Conservation (phyloP, 345 rosid species). For the Citrus sp. region DNA sequence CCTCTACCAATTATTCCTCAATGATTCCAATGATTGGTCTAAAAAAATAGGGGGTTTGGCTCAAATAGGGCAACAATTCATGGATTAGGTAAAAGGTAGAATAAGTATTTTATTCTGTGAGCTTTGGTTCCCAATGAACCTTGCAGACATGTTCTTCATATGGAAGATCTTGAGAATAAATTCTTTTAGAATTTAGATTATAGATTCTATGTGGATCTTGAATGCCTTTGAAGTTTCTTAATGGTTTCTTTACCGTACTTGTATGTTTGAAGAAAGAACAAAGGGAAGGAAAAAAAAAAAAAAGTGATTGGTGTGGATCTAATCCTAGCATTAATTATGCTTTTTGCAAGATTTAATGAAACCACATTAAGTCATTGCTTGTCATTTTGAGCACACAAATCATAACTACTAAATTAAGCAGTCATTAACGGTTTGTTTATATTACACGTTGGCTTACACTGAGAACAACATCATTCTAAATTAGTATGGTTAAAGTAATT, state of each 20-base stretch:
- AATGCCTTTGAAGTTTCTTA: conserved; percentile 10
- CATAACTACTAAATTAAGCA: neutral
- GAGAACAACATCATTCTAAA: conserved; percentile 6
- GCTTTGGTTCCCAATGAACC: conserved; percentile 35
- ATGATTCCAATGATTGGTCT: conserved; percentile 42
- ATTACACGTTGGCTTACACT: conserved; percentile 3
- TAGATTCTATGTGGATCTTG: conserved; percentile 26
- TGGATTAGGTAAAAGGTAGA: conserved; percentile 42
- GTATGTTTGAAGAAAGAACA: neutral
- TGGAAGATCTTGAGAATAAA: conserved; percentile 13
- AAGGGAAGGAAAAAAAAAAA: neutral
- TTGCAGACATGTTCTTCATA: conserved; percentile 30
- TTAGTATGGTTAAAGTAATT: conserved; percentile 19
- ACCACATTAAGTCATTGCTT: conserved; percentile 33
- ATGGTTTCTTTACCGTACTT: neutral
- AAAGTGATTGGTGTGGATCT: conserved; percentile 39
- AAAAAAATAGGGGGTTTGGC: conserved; percentile 17
- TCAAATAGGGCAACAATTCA: conserved; percentile 11
- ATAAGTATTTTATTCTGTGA: conserved; percentile 4
- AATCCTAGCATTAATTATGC: conserved; percentile 30
- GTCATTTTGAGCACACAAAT: conserved; percentile 25
- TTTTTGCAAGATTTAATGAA: conserved; percentile 7
- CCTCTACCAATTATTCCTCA: conserved; percentile 31
- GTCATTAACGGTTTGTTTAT: neutral
- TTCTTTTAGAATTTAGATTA: neutral